Conservation (phyloP, 169 alveolate species). For the Plasmodium reichenowi region DNA sequence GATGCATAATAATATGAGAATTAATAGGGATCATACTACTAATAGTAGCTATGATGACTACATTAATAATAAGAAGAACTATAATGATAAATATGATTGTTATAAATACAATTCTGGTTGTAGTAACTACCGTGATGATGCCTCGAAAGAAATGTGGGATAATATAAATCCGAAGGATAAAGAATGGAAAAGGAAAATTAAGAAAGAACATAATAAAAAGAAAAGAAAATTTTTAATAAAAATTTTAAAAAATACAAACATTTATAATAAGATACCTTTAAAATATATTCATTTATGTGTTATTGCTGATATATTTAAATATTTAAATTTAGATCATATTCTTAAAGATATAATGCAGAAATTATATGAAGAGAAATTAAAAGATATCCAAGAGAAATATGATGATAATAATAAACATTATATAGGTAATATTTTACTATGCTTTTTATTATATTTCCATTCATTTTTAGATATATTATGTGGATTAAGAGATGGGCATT, state of each 20-base stretch:
- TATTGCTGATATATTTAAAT: slow-evolving; percentile 34
- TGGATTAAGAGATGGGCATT: slow-evolving; percentile 38
- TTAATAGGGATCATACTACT: too few relatives aligned
- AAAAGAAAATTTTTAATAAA: slow-evolving; percentile 23
- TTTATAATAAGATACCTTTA: slow-evolving; percentile 45
- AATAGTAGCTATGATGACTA: too few relatives aligned
- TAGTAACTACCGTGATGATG: too few relatives aligned
- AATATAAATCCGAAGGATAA: background rate
- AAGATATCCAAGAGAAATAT: slow-evolving; percentile 17
- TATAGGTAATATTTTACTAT: slow-evolving; percentile 12
- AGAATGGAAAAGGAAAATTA: background rate
- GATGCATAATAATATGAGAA: too few relatives aligned
- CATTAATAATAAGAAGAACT: too few relatives aligned
- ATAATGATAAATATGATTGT: too few relatives aligned
- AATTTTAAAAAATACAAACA: slow-evolving; percentile 10
- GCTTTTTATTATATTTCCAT: slow-evolving; percentile 38
- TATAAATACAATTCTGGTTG: too few relatives aligned
- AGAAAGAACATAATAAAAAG: background rate
- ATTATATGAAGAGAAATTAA: slow-evolving; percentile 45
- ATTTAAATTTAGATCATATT: slow-evolving; percentile 47
- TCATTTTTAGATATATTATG: slow-evolving; percentile 39
- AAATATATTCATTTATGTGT: slow-evolving; percentile 67
- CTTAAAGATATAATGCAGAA: slow-evolving; percentile 23
- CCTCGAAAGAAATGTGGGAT: too few relatives aligned
- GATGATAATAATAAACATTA: slow-evolving; percentile 18